These are phyloP conservation scores for Macrolepiota albuminosa DNA, from an alignment of 768 basidiomycete genomes.

Conservation along the genomic window DNA sequence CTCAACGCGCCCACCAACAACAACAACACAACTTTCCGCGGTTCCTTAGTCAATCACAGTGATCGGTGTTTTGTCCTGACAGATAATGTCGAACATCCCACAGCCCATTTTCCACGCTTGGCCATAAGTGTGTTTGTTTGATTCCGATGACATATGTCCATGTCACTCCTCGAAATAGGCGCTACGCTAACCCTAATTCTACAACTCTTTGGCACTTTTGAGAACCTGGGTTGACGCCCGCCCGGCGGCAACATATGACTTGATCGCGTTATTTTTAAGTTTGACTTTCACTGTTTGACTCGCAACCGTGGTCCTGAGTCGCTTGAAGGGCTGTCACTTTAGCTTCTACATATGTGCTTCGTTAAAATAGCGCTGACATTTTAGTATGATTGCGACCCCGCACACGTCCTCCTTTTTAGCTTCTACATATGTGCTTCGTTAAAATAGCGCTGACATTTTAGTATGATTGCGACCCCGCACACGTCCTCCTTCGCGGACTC, in stretches of 20 bases:
- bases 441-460: not conserved
- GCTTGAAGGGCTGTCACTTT: not conserved
- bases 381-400: not conserved
- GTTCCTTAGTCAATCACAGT: not conserved
- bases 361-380: not conserved
- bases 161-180: slow-evolving; percentile 2
- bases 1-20: not conserved
- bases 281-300: not conserved
- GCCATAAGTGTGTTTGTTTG: not conserved
- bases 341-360: not conserved
- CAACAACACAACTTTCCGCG: not conserved
- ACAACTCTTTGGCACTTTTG: slow-evolving; percentile 5
- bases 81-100: slow-evolving; percentile 9
- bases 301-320: not conserved
- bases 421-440: not conserved
- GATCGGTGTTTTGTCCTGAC: slow-evolving; percentile 1
- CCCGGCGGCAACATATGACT: slow-evolving; percentile 2
- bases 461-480: not conserved
- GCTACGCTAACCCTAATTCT: slow-evolving; percentile 10
- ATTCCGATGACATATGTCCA: slow-evolving; percentile 5
- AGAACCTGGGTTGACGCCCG: slow-evolving; percentile 2
- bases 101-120: not conserved
- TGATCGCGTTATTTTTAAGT: slow-evolving; percentile 3
- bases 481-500: not conserved
- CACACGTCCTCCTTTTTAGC: not conserved